Evolutionary conservation across 257 asterid genomes (phyloP), one percentile per base, ranked within the genome.

Genomic region (Jaltomata sinuosa): DNA sequence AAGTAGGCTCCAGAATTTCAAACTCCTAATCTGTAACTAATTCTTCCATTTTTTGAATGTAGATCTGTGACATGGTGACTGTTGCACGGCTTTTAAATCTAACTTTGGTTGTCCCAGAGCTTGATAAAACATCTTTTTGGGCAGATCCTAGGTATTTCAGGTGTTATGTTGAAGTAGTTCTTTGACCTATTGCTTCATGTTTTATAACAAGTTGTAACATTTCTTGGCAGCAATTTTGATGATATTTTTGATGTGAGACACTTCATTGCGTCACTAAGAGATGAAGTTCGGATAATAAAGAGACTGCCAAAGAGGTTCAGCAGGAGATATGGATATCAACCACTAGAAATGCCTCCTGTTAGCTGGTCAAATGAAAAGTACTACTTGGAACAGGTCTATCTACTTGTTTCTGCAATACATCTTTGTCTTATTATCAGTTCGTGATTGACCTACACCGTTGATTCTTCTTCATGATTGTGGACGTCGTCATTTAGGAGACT

Each of bases 51-150:
- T 79, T 84, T 87, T 87, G 74, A 68, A 72, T 88, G 87, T 84
- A 97, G 99, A 97, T 97, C 74, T 97, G 99, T 86, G 99, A 97
- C 93, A 97, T 97, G 99, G 99, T 97, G 87, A 84, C 92, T 27
- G 85, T 97, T 86, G 99, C 99, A 61, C 97, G 97, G 76, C 93
- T 94, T 84, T 85, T 97, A 90, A 97, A 97, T 89, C 97, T 97
- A 83, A 97, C 99, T 5, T 89, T 88, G 93, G 91, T 97, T 84
- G 95, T 97, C 83, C 99, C 99, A 6, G 94, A 97, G 90, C 99
- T 97, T 65, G 99, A 97, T 83, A 97, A 95, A 92, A 87, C 93
- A 85, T 95, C 99, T 59, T 97, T 97, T 89, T 97, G 99, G 99
- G 93, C 99, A 81, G 99, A 97, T 88, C 98, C 94, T 69, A 97